Evolutionary conservation across 306 rosid species (phyloP).

Genomic region (Prunus davidiana): DNA sequence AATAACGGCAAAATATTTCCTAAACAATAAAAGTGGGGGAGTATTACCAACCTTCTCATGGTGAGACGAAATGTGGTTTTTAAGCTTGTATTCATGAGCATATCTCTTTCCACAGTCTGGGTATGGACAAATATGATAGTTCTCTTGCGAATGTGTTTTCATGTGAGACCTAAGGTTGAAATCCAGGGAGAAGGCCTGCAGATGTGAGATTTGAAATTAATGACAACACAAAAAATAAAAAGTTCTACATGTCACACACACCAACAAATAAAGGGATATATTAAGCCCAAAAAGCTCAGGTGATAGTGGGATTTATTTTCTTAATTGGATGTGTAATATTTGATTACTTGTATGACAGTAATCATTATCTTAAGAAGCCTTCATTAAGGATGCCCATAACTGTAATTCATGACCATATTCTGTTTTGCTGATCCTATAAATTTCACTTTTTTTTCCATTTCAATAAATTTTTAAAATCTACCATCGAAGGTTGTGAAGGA

Average conservation of each 20-base stretch:
- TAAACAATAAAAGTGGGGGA: neutral
- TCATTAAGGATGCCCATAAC: neutral
- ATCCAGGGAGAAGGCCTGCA: conserved; percentile 94
- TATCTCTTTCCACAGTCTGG: conserved; percentile 96
- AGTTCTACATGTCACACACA: neutral
- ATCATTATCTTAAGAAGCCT: neutral
- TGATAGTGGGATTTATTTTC: neutral
- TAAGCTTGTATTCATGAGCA: conserved; percentile 96
- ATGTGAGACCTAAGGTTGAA: conserved; percentile 91
- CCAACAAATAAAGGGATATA: neutral
- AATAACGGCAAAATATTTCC: neutral
- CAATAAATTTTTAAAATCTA: neutral
- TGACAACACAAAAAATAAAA: neutral
- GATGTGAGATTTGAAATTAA: conserved; percentile 2
- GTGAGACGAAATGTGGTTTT: conserved; percentile 82
- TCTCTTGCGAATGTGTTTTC: conserved; percentile 98
- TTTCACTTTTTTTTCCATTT: neutral
- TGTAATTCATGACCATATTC: neutral
- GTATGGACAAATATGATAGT: conserved; percentile 91
- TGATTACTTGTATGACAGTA: neutral
- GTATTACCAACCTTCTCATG: conserved; percentile 78
- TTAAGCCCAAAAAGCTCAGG: neutral
- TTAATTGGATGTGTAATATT: neutral
- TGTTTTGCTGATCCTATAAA: neutral
- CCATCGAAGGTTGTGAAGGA: neutral